Evolutionary conservation across 2,329 filamentous ascomycete species (phyloP), one percentile per base, ranked within the genome.

Genomic region (Epichloe scottii): DNA sequence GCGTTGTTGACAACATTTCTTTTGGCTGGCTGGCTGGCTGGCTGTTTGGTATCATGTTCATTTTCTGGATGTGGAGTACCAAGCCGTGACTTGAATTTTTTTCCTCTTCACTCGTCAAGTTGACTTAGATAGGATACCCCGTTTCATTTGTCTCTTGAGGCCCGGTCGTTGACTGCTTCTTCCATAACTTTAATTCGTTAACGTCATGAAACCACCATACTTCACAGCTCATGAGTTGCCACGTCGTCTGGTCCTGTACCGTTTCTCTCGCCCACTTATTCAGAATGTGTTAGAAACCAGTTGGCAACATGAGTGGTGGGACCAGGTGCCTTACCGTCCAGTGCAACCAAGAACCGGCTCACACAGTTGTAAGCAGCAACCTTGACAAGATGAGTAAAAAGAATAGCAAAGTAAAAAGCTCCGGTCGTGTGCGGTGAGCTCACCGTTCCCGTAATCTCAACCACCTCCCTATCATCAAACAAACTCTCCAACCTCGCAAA

Each of bases 281-380:
- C 3, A 14, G 46, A 21, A 46, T 42, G 47, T 8, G 48, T 60
- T 53, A 59, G 57, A 41, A n/a, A 41, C 30, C 33, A 38, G 26
- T 19, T 38, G 49, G 38, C 46, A 39, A 23, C 19, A n/a, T 10
- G 39, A 45, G 53, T 30, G 5, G 34, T 51, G 19, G 34, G 46
- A 47, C n/a, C 21, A 38, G 50, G 46, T 30, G 30, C 70, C 78
- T 66, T 68, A 82, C 80, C 86, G 69, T 94, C 84, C 51, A 95
- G 66, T 14, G 88, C 88, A 19, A 94, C 87, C 57, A 94, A 66
- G 59, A 94, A 90, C 33, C 88, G 77, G 64, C 85, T 89, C 15
- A 94, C 87, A 62, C 86, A 90, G 64, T 94, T 94, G 65, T 94
- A 94, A 50, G 79, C 81, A 12, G 85, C 86, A 57, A 79, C 66